Base-by-base conservation (phyloP, 73 alveolate species). In the Symbiodinium pilosum region DNA sequence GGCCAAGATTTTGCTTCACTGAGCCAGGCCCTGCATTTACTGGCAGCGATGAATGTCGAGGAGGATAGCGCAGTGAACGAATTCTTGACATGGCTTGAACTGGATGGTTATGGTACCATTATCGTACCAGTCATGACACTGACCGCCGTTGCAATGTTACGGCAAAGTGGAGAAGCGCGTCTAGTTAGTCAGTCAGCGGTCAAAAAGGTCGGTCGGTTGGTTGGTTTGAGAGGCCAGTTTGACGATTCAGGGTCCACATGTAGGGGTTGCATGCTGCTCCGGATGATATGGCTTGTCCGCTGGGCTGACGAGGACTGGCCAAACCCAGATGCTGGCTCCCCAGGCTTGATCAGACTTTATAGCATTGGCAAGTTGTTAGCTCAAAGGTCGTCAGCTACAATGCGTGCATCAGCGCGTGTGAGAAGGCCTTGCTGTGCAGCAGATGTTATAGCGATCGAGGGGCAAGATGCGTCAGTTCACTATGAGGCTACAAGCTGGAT, bases 371-470 rank as follows among this genome's bases (percentile, higher is more conserved):
- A n/a, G n/a, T n/a, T n/a, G n/a, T n/a, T n/a, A n/a, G 73, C 73
- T 75, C 6, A 42, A 32, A 87, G 94, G 81, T 87, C n/a, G 42
- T 87, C 68, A 87, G 94, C 85, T 87, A 54, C 94, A 87, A 87
- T 21, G 11, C 86, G 3, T 28, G 43, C 68, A 87, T 87, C 71
- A 54, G 68, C 14, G 94, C 94, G 16, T 87, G 94, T 40, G 94
- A 87, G 94, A 87, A 87, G 94, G 94, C 94, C 1, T 21, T n/a
- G 89, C 89, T n/a, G 52, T 3, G 39, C 30, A 14, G 81, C 69
- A 18, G 69, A 40, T 42, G 68, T 47, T 47, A 14, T 6, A 9
- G 59, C 59, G 21, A 14, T 47, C 59, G 59, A 14, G 39, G 77
- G 77, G 36, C 0, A 64, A 64, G 77, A 6, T 47, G 59, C 59